Evolutionary conservation across 352 stramenopile genomes (phyloP), one percentile per base, ranked within the genome.

Genomic region (Pythium volutum): DNA sequence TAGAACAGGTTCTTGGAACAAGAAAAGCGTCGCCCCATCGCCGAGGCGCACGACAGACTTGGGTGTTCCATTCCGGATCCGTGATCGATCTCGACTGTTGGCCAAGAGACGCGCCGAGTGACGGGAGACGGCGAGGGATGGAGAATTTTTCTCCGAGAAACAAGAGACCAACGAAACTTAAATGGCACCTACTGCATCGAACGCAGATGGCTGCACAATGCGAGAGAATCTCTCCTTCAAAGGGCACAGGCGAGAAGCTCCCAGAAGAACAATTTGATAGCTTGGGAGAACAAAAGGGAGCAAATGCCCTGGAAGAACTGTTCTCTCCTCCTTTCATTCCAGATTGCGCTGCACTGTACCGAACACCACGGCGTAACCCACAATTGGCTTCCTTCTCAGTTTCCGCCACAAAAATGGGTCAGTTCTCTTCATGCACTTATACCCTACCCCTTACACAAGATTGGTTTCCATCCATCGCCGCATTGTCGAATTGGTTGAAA

Each of bases 1-100:
- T 64, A 64, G 45, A 57, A 64, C 56, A 56, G 29, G 45, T 56
- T 55, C 34, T 62, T 49, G 55, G 55, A 57, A 57, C 50, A 34
- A 26, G 50, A 53, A 36, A 14, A 55, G 1, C 16, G 47, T 62
- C 55, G 55, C 55, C 55, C 42, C 42, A 20, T 62, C 43, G 43
- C 34, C 43, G 52, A 43, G 9, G 51, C 36, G 53, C 41, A 51
- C 38, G 51, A 36, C 34, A 48, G 36, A 41, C 6, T 4, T 31
- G 18, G 8, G 26, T 36, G 33, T 18, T 52, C 33, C 23, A 27
- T 38, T 52, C 45, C 25, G 45, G 45, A 52, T 52, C 33, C 20
- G 23, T 43, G 38, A 22, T 22, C n/a, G 18, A 18, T 22, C 31
- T 11, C 31, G 31, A 11, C 31, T 11, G 8, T 8, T 43, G 53